These are phyloP conservation scores for Thraustotheca clavata DNA, from an alignment of 352 stramenopile species.

Conservation along the genomic window DNA sequence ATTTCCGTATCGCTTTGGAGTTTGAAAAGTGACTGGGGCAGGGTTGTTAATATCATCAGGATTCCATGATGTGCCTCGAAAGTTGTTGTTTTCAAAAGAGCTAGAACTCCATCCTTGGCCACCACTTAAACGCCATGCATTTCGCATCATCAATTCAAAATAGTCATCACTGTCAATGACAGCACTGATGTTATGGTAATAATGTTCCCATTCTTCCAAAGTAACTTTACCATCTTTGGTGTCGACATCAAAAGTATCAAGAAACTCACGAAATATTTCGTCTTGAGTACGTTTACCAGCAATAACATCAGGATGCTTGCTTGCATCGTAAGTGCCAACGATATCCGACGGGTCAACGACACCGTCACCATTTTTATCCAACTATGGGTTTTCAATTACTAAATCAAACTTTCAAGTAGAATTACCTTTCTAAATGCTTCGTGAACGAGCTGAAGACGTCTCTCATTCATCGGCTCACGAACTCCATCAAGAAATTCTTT, in stretches of 20 bases:
- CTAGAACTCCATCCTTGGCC: conserved; percentile 28
- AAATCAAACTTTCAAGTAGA: conserved; percentile 13
- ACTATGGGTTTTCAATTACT: conserved; percentile 11
- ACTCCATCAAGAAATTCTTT: conserved; percentile 84
- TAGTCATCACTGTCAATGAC: conserved; percentile 41
- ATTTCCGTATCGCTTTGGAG: conserved; percentile 12
- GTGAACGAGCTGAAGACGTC: conserved; percentile 55
- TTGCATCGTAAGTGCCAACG: conserved; percentile 27
- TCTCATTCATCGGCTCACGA: conserved; percentile 57
- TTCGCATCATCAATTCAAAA: conserved; percentile 32
- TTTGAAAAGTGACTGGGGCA: background rate
- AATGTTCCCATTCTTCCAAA: conserved; percentile 34
- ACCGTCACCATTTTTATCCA: conserved; percentile 24
- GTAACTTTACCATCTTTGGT: conserved; percentile 29
- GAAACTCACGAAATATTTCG: conserved; percentile 28
- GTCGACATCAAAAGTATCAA: conserved; percentile 32
- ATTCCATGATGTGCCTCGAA: background rate
- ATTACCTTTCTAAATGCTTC: conserved; percentile 54
- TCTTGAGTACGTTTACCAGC: conserved; percentile 22
- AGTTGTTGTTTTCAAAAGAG: conserved; percentile 12
- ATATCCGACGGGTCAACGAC: conserved; percentile 25
- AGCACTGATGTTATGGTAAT: conserved; percentile 40
- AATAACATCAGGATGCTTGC: conserved; percentile 33
- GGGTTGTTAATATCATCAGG: background rate
- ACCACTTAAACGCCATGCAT: conserved; percentile 32